phyloP scores from a whole-genome alignment of 2,329 filamentous ascomycete species.

The Pseudogymnoascus sp. region DNA sequence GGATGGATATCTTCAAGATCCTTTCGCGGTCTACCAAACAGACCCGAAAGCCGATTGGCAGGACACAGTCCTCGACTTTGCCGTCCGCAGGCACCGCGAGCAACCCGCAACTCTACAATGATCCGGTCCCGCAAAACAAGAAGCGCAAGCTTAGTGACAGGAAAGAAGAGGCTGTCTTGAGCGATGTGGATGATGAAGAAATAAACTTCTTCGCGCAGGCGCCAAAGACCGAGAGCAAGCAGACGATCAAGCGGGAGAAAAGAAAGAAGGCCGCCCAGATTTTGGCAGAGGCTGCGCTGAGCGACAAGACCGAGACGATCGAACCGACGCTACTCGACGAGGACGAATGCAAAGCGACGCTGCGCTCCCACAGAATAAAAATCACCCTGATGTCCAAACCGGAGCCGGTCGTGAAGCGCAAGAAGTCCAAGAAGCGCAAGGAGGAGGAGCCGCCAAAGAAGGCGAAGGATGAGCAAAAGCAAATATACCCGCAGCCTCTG shows the following conservation, averaged over 20 bases:
- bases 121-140: conserved; percentile 39
- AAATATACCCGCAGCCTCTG: conserved; percentile 72
- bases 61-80: conserved; percentile 37
- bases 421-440: conserved; percentile 51
- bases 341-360: conserved; percentile 64
- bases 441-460: conserved; percentile 33
- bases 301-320: not conserved
- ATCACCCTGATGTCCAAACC: conserved; percentile 60
- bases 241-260: conserved; percentile 19
- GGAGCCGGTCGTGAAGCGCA: conserved; percentile 38
- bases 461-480: conserved; percentile 46
- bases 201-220: conserved; percentile 50
- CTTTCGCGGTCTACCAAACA: conserved; percentile 63
- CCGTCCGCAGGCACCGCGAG: conserved; percentile 58
- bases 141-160: conserved; percentile 49
- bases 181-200: conserved; percentile 33
- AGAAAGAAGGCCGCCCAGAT: conserved; percentile 12
- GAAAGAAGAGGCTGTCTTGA: conserved; percentile 23
- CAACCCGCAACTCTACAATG: conserved; percentile 65
- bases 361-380: conserved; percentile 79
- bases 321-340: conserved; percentile 44
- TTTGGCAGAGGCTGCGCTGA: conserved; percentile 7
- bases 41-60: conserved; percentile 27
- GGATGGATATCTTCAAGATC: conserved; percentile 60
- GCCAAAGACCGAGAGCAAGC: conserved; percentile 31